A percentile compares a stretch with the other conserved stretches of the same genome.
phyloP scores from a whole-genome alignment of 1,284 basidiomycete genomes.

The Irpex sp. region DNA sequence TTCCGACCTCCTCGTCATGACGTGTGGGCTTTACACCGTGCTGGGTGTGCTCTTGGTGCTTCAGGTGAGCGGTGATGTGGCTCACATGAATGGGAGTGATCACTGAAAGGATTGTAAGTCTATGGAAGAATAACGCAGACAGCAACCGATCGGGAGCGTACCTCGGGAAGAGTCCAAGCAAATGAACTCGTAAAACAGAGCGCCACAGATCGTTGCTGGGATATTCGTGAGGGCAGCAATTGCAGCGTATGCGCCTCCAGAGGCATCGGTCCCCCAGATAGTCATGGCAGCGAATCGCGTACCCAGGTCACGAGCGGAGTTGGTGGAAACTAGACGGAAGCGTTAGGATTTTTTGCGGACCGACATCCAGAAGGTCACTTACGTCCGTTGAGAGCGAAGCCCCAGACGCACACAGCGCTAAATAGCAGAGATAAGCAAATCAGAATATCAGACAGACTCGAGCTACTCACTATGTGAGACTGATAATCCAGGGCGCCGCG shows the following conservation, averaged over 20 bases:
- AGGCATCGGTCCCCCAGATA: conserved; percentile 53
- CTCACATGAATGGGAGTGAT: conserved; percentile 21
- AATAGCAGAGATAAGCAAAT: not conserved
- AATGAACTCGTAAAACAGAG: conserved; percentile 51
- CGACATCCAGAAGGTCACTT: not conserved
- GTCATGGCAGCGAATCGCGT: conserved; percentile 53
- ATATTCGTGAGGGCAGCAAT: conserved; percentile 66
- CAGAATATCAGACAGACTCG: not conserved
- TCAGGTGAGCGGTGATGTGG: conserved; percentile 21
- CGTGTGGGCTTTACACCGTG: conserved; percentile 3
- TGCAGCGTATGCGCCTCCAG: conserved; percentile 58
- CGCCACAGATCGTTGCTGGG: conserved; percentile 53
- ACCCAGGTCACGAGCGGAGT: conserved; percentile 67
- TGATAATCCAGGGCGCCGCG: conserved; percentile 48
- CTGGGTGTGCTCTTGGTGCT: conserved; percentile 24
- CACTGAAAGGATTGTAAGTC: not conserved
- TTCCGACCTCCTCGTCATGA: conserved; percentile 1
- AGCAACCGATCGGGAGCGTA: conserved; percentile 9
- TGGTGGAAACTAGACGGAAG: conserved; percentile 46
- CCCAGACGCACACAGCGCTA: conserved; percentile 8
- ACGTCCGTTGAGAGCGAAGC: conserved; percentile 14
- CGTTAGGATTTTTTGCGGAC: not conserved
- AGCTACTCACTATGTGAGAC: conserved; percentile 49
- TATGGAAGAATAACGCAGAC: not conserved
- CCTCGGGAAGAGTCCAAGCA: conserved; percentile 53